phyloP scores from a whole-genome alignment of 1,284 basidiomycete species.

The Bjerkandera adusta region DNA sequence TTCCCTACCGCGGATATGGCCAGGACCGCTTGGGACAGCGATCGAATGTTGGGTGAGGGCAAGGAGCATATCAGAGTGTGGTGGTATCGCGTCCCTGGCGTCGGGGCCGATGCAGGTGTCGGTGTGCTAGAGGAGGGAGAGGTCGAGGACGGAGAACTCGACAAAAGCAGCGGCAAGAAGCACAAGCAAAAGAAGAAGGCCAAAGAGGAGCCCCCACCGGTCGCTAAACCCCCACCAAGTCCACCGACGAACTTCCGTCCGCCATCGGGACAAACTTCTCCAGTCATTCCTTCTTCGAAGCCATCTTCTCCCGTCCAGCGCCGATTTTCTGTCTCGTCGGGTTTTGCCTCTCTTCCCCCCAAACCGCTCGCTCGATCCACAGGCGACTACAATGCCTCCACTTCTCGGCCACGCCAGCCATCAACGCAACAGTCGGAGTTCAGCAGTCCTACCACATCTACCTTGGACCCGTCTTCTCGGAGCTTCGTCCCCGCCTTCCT shows the following conservation, averaged over 20 bases:
- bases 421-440: too few relatives aligned
- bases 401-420: too few relatives aligned
- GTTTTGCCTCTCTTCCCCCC: background rate
- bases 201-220: constrained; percentile 7
- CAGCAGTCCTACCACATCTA: too few relatives aligned
- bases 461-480: too few relatives aligned
- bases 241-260: background rate
- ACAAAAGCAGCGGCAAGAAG: constrained; percentile 20
- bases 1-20: constrained; percentile 46
- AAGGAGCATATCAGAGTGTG: constrained; percentile 48
- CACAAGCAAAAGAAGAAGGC: constrained; percentile 22
- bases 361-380: background rate
- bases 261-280: too few relatives aligned
- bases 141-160: constrained; percentile 29
- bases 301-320: background rate
- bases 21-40: constrained; percentile 48
- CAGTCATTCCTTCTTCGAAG: background rate
- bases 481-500: too few relatives aligned
- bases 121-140: constrained; percentile 20
- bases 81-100: constrained; percentile 41
- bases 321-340: background rate
- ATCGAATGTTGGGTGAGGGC: constrained; percentile 41
- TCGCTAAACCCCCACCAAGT: constrained; percentile 6
- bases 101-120: constrained; percentile 5
- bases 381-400: background rate